phyloP scores from a whole-genome alignment of 176 grass and related monocot genomes.

The Bromus sterilis region DNA sequence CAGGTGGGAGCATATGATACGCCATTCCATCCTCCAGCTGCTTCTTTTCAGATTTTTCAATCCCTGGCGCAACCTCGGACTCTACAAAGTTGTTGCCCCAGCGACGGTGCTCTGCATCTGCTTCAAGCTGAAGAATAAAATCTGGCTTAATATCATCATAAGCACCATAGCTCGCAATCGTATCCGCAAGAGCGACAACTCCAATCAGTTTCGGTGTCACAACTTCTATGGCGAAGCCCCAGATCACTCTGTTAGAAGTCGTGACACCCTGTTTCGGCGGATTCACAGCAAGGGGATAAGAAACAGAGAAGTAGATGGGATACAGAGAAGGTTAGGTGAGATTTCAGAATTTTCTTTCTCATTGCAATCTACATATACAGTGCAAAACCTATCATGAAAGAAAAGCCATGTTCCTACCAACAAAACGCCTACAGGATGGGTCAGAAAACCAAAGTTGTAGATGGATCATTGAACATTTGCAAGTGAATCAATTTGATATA shows the following conservation, averaged over 20 bases:
- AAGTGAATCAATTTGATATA: no score
- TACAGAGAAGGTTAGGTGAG: no score
- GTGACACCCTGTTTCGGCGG: no score
- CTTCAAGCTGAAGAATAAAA: not conserved
- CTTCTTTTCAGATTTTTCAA: not conserved
- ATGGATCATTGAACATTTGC: no score
- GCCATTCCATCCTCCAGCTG: not conserved
- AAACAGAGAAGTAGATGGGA: no score
- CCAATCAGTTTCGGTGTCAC: not conserved
- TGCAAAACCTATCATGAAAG: no score
- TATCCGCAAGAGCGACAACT: not conserved
- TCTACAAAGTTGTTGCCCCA: not conserved
- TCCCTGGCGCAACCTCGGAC: not conserved
- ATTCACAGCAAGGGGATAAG: no score
- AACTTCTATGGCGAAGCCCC: not conserved
- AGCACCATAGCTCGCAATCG: not conserved
- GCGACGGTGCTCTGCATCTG: not conserved
- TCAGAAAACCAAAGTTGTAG: no score
- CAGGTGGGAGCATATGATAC: not conserved
- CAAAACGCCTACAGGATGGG: no score
- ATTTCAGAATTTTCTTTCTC: no score
- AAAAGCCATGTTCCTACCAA: no score
- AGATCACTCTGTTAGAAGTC: not conserved
- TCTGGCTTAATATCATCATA: not conserved
- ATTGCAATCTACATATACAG: no score